A percentile compares a stretch with the other conserved stretches of the same genome.
phyloP scores from a whole-genome alignment of 225 moss, liverwort and hornwort genomes.

The Antitrichia curtipendula region DNA sequence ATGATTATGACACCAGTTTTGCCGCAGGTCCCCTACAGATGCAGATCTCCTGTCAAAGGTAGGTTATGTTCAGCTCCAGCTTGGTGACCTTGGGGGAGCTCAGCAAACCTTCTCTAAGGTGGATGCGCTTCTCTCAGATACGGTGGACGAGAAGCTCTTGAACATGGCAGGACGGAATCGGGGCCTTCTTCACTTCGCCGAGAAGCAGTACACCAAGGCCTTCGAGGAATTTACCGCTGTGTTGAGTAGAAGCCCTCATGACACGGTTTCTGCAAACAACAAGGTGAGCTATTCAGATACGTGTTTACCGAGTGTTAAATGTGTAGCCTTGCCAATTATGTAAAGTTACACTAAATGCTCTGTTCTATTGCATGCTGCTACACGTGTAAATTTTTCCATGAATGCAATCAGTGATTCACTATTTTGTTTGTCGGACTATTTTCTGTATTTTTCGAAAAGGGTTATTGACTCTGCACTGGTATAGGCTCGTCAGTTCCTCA shows the following conservation, averaged over 20 bases:
- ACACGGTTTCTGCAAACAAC: constrained; percentile 81
- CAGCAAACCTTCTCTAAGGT: constrained; percentile 78
- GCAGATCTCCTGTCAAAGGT: constrained; percentile 78
- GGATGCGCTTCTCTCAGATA: constrained; percentile 51
- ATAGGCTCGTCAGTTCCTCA: not conserved
- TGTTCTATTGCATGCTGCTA: not conserved
- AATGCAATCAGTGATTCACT: not conserved
- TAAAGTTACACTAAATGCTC: not conserved
- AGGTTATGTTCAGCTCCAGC: constrained; percentile 91
- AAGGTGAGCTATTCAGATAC: constrained; percentile 34
- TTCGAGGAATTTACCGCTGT: constrained; percentile 70
- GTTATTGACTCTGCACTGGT: not conserved
- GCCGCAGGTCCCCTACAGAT: constrained; percentile 53
- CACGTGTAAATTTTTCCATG: not conserved
- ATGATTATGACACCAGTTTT: not conserved
- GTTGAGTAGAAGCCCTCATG: constrained; percentile 65
- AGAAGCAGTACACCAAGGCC: constrained; percentile 89
- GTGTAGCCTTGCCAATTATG: not conserved
- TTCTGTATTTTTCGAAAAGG: not conserved
- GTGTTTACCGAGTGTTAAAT: not conserved
- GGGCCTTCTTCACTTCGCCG: constrained; percentile 85
- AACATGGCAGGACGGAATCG: constrained; percentile 72
- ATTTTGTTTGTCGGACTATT: not conserved
- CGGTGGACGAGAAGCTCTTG: constrained; percentile 40
- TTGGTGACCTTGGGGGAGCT: constrained; percentile 92